Conservation (phyloP, 352 stramenopile genomes). For the Phytopythium litorale region DNA sequence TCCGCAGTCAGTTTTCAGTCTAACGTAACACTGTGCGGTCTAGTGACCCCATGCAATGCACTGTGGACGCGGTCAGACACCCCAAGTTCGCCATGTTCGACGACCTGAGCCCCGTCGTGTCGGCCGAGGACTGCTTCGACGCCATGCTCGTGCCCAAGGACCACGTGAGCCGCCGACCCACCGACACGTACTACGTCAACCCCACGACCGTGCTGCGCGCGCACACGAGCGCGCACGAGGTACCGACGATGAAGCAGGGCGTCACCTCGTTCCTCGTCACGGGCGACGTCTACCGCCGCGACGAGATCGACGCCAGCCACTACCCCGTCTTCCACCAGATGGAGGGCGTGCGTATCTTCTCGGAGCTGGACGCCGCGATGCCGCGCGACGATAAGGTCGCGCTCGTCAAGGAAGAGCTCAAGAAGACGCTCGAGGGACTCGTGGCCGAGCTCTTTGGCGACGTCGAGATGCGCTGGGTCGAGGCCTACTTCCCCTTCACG, state of each 20-base stretch:
- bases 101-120: constrained; percentile 82
- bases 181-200: constrained; percentile 91
- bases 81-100: constrained; percentile 85
- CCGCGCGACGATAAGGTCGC: constrained; percentile 67
- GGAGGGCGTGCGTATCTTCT: constrained; percentile 97
- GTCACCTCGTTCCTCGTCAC: constrained; percentile 91
- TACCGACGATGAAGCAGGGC: constrained; percentile 85
- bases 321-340: constrained; percentile 99
- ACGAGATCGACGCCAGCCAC: constrained; percentile 98
- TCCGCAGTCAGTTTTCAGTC: background rate
- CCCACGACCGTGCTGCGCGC: constrained; percentile 74
- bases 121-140: constrained; percentile 89
- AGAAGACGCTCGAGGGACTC: constrained; percentile 94
- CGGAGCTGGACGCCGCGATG: constrained; percentile 46
- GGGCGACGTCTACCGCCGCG: constrained; percentile 96
- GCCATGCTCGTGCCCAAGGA: constrained; percentile 90
- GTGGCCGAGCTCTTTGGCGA: constrained; percentile 89
- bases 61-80: constrained; percentile 21
- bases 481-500: constrained; percentile 99
- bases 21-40: background rate
- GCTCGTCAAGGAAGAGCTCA: constrained; percentile 93
- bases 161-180: constrained; percentile 83
- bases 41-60: too few relatives aligned
- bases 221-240: constrained; percentile 94
- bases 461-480: constrained; percentile 97